Evolutionary conservation across 2,329 filamentous ascomycete genomes (phyloP).

Genomic region (Pseudopyricularia javanii): DNA sequence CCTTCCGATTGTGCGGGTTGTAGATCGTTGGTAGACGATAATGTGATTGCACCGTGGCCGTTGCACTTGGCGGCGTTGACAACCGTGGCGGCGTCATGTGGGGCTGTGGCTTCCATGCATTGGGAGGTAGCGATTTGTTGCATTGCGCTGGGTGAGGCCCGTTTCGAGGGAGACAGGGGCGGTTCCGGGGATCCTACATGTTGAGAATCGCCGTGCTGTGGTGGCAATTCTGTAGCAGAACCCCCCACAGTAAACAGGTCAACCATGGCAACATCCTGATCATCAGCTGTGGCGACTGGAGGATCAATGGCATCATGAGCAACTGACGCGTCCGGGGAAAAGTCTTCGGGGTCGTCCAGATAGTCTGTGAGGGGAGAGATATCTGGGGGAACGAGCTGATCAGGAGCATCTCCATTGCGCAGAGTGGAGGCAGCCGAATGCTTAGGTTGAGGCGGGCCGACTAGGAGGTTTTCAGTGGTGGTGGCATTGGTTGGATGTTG

Average conservation of each 20-base stretch:
- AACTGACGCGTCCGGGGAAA: slow-evolving; percentile 1
- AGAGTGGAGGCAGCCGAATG: neutral
- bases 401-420: neutral
- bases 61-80: neutral
- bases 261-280: slow-evolving; percentile 12
- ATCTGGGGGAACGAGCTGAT: neutral
- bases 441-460: neutral
- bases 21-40: neutral
- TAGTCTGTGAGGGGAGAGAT: slow-evolving; percentile 1
- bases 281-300: neutral
- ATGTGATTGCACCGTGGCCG: neutral
- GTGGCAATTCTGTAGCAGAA: too few relatives aligned
- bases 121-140: neutral
- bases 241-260: slow-evolving; percentile 7
- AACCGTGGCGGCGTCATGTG: neutral
- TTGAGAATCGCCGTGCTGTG: neutral
- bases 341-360: neutral
- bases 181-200: neutral
- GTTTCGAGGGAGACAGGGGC: neutral
- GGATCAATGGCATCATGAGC: neutral
- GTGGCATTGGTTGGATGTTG: neutral
- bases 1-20: neutral
- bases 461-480: neutral
- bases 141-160: too few relatives aligned
- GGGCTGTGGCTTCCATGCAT: neutral